Conservation (phyloP, 2,329 filamentous ascomycete genomes). For the Elsinoe fawcettii region DNA sequence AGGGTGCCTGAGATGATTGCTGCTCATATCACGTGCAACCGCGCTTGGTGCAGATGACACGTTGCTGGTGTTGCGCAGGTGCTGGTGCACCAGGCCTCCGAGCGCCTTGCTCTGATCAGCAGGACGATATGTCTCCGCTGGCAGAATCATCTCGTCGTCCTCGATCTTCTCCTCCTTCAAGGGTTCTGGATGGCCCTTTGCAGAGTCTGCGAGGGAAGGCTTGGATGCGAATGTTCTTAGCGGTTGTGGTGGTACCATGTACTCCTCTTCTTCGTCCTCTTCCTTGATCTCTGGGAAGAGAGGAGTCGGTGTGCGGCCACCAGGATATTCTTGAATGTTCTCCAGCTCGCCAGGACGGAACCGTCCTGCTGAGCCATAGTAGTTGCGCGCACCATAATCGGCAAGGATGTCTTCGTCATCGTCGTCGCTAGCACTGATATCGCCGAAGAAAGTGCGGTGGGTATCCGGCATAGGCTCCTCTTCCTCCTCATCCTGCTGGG, state of each 20-base stretch:
- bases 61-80: slow-evolving; percentile 69
- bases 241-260: slow-evolving; percentile 6
- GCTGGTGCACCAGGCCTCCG: slow-evolving; percentile 68
- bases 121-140: slow-evolving; percentile 1
- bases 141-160: slow-evolving; percentile 25
- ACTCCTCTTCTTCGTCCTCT: slow-evolving; percentile 23
- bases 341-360: slow-evolving; percentile 28
- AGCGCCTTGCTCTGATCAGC: slow-evolving; percentile 10
- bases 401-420: slow-evolving; percentile 30
- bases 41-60: slow-evolving; percentile 31
- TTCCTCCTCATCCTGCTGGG: background rate
- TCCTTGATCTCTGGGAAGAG: slow-evolving; percentile 25
- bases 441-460: slow-evolving; percentile 33
- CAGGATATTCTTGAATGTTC: slow-evolving; percentile 31
- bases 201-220: slow-evolving; percentile 14
- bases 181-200: slow-evolving; percentile 8
- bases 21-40: slow-evolving; percentile 54
- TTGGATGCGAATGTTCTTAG: slow-evolving; percentile 13
- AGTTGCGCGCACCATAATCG: slow-evolving; percentile 20
- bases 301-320: slow-evolving; percentile 23
- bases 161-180: slow-evolving; percentile 18
- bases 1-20: slow-evolving; percentile 67
- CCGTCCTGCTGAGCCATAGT: slow-evolving; percentile 22
- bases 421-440: slow-evolving; percentile 33
- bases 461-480: slow-evolving; percentile 23